Conservation (phyloP, 106 monocot genomes). For the Narthecium ossifragum region DNA sequence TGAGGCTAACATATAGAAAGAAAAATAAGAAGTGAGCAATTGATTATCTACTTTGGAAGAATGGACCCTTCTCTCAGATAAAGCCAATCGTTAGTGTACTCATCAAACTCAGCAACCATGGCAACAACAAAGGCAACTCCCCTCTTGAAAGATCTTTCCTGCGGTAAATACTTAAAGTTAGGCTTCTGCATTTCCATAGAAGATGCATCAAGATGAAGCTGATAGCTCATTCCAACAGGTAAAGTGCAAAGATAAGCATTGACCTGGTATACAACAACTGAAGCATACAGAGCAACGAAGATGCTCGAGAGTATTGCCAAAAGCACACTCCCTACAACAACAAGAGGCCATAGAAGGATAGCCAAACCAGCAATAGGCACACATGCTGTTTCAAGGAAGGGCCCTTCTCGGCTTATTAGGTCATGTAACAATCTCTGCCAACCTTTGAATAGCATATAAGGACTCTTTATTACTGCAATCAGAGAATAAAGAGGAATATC, state of each 20-base stretch:
- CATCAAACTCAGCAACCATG: constrained; percentile 84
- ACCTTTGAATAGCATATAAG: constrained; percentile 95
- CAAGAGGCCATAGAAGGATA: constrained; percentile 83
- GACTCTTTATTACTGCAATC: constrained; percentile 84
- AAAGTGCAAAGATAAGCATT: not conserved
- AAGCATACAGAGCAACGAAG: constrained; percentile 76
- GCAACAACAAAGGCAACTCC: constrained; percentile 83
- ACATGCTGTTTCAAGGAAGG: constrained; percentile 83
- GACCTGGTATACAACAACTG: constrained; percentile 85
- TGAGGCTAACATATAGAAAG: not conserved
- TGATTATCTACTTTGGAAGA: constrained; percentile 60
- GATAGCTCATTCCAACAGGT: not conserved
- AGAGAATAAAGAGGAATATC: constrained; percentile 82
- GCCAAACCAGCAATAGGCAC: constrained; percentile 84
- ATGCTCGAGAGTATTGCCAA: constrained; percentile 75
- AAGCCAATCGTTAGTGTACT: constrained; percentile 96
- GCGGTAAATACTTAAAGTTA: not conserved
- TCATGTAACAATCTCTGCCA: constrained; percentile 93
- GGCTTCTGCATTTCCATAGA: not conserved
- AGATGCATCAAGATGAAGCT: too few species aligned
- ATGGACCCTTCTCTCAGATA: constrained; percentile 87
- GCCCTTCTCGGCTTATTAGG: constrained; percentile 72
- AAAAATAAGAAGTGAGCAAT: not conserved
- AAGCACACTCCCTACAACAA: constrained; percentile 64
- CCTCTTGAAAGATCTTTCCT: constrained; percentile 78